These are phyloP conservation scores for Yamadazyma aaseri DNA, from an alignment of 1,139 yeast genomes.

Conservation along the genomic window DNA sequence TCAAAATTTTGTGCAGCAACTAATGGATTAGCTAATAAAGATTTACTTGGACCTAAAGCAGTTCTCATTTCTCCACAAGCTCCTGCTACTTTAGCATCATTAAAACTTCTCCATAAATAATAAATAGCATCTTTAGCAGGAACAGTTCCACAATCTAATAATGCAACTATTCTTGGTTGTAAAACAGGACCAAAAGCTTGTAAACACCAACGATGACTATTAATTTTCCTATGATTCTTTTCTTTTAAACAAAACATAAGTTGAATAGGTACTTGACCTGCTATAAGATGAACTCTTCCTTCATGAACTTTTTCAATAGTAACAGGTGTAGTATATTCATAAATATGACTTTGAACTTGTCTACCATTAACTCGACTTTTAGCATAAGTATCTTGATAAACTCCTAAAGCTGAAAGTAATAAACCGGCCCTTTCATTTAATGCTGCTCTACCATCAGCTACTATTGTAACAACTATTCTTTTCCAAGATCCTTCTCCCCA, in stretches of 20 bases:
- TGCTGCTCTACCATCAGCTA: slow-evolving; percentile 76
- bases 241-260: slow-evolving; percentile 77
- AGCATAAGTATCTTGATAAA: slow-evolving; percentile 81
- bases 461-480: slow-evolving; percentile 69
- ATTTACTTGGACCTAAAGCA: slow-evolving; percentile 56
- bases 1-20: slow-evolving; percentile 87
- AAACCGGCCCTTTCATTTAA: slow-evolving; percentile 65
- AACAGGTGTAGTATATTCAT: slow-evolving; percentile 77
- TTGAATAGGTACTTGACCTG: slow-evolving; percentile 69
- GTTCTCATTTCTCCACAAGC: slow-evolving; percentile 86
- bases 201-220: slow-evolving; percentile 84
- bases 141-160: slow-evolving; percentile 78
- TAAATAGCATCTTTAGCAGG: slow-evolving; percentile 73
- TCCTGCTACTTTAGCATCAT: slow-evolving; percentile 77
- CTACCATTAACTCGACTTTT: slow-evolving; percentile 72
- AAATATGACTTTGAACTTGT: slow-evolving; percentile 68
- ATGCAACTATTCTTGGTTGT: slow-evolving; percentile 67
- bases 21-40: slow-evolving; percentile 63
- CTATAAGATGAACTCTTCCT: slow-evolving; percentile 52
- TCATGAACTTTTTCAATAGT: slow-evolving; percentile 63
- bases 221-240: slow-evolving; percentile 70
- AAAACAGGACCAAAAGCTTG: slow-evolving; percentile 74
- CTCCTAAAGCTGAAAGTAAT: slow-evolving; percentile 69
- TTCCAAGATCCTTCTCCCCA: slow-evolving; percentile 88
- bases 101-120: slow-evolving; percentile 73